Evolutionary conservation across 176 grass and related monocot genomes (phyloP).

Genomic region (Paspalum vaginatum): DNA sequence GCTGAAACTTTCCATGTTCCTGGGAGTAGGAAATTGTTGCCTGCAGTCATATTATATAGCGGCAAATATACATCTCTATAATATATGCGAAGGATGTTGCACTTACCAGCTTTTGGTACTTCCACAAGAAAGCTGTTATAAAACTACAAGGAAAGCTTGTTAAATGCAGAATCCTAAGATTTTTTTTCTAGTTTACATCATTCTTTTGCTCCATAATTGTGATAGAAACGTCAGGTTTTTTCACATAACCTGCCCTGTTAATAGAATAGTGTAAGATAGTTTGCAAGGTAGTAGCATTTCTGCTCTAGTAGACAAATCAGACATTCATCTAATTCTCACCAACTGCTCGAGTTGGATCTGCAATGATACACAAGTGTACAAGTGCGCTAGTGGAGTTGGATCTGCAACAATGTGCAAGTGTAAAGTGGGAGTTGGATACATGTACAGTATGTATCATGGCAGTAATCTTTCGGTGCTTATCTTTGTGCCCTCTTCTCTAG

Average conservation of each 20-base stretch:
- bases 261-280: slow-evolving; percentile 21
- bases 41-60: neutral
- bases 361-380: neutral
- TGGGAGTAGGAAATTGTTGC: neutral
- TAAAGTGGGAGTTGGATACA: neutral
- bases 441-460: neutral
- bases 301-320: slow-evolving; percentile 27
- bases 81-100: slow-evolving; percentile 3
- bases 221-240: neutral
- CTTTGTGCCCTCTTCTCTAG: slow-evolving; percentile 8
- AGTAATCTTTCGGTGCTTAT: neutral
- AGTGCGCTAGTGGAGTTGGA: neutral
- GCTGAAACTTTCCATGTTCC: too few species aligned
- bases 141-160: slow-evolving; percentile 34
- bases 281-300: slow-evolving; percentile 12
- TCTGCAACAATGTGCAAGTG: neutral
- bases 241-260: slow-evolving; percentile 22
- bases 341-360: neutral
- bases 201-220: neutral
- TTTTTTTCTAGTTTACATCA: slow-evolving; percentile 9
- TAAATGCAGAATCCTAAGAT: slow-evolving; percentile 17
- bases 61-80: slow-evolving; percentile 24
- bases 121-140: slow-evolving; percentile 27
- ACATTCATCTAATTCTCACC: neutral
- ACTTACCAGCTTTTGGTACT: neutral